Conservation (phyloP, 2,329 filamentous ascomycete genomes). For the Zymoseptoria ardabiliae region DNA sequence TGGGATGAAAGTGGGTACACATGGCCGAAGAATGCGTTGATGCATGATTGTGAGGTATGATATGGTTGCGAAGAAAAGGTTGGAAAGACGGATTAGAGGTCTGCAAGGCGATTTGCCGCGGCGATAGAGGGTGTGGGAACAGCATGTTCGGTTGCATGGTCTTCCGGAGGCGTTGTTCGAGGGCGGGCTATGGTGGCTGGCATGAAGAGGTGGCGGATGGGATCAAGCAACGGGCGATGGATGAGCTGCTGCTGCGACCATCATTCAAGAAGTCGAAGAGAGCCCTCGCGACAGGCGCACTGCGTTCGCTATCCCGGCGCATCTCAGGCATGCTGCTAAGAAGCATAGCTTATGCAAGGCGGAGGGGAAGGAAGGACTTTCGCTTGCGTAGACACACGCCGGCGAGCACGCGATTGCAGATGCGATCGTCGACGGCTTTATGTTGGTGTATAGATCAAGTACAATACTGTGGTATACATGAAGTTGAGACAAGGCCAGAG, state of each 20-base stretch:
- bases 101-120: not conserved
- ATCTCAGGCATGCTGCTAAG: not conserved
- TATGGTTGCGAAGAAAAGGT: not conserved
- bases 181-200: not conserved
- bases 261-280: not conserved
- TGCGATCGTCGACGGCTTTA: not conserved
- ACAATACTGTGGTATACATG: not conserved
- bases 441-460: not conserved
- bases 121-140: not conserved
- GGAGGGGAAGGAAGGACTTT: not conserved
- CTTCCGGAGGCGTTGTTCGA: not conserved
- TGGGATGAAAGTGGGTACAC: slow-evolving; percentile 32
- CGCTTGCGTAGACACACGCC: not conserved
- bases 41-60: slow-evolving; percentile 31
- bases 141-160: not conserved
- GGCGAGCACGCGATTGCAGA: not conserved
- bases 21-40: slow-evolving; percentile 40
- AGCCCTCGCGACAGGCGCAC: not conserved
- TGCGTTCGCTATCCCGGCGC: not conserved
- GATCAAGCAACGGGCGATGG: not conserved
- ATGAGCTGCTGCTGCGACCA: not conserved
- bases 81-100: not conserved
- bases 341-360: not conserved
- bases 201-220: not conserved
- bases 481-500: not conserved